Base-by-base conservation (phyloP, 495 filamentous ascomycete genomes). In the Polyplosphaeria fusca region DNA sequence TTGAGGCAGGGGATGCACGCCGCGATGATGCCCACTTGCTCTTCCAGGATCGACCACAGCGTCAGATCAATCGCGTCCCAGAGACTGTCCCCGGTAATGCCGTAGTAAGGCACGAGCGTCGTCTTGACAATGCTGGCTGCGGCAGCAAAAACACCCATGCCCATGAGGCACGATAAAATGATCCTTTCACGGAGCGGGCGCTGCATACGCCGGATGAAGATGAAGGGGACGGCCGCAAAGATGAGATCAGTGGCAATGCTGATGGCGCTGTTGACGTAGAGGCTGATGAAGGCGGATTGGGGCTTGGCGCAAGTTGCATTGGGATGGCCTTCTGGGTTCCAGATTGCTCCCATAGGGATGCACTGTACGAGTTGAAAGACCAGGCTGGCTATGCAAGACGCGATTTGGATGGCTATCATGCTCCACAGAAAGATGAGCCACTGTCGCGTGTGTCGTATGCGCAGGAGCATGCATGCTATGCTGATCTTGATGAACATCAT, bases 401-500 rank as follows among this genome's bases (percentile, higher is more conserved):
- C 50, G 28, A 67, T 38, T 35, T 64, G 52, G 2, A 70, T 32
- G 4, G 54, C 58, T 13, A 70, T 67, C 43, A 68, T 50, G 22
- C 30, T 24, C 20, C 59, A 61, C 46, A 73, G 64, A 14, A 64
- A 52, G 25, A 55, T 43, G 14, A 20, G 45, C 71, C 69, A 71
- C 4, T 41, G 11, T 5, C 30, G 28, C 13, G 37, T 49, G 28
- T 66, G 61, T 18, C 63, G 60, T 55, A 73, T 62, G 19, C 71
- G 69, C 3, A 73, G 55, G 18, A 73, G 66, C 55, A 62, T 69
- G 24, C 58, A 56, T 7, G 66, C 65, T 22, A 73, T 69, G 63
- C 63, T 63, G 28, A 67, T 60, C 55, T 71, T 73, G 58, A 67
- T 57, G 38, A 67, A 69, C 40, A 61, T 62, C 37, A 71, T 60